Evolutionary conservation across 805 yeast genomes (phyloP), one percentile per base, ranked within the genome.

Genomic region (Ogataea methylovora): DNA sequence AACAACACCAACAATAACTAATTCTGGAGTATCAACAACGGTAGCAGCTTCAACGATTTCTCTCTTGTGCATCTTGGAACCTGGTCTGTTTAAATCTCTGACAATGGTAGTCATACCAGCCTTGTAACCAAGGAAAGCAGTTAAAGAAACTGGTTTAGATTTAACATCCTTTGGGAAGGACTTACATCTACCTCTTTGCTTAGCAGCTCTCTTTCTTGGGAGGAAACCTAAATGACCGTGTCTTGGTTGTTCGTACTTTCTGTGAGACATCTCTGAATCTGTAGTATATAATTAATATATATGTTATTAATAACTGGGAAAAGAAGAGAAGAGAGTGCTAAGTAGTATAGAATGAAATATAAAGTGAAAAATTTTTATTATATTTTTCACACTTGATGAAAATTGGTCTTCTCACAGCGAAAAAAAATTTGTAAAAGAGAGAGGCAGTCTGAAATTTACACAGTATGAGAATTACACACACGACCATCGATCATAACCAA

Each of bases 101-200:
- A 92, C 98, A 60, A 87, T 86, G 74, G 98, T 92, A 74, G 98
- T 81, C 98, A 92, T 92, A 86, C 99, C 99, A 58, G 98, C 98
- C 81, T 74, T 74, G 96, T 92, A 92, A 76, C 98, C 99, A 60
- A 92, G 81, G 94, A 90, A 92, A 56, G 99, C 97, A 58, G 99
- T 92, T 71, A 92, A 77, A 69, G 94, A 94, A 59, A 88, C 96
- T 60, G 97, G 94, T 84, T 90, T 90, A 53, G 95, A 68, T 76
- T 84, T 80, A 71, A 85, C 94, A 71, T 90, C 97, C 79, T 82
- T 87, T 68, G 99, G 98, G 95, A 90, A 92, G 47, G 99, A 76
- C 86, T 87, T 90, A 66, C 88, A 92, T 78, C 85, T 88, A 74
- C 96, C 98, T 79, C 95, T 85, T 76, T 86, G 92, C 67, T 83